Evolutionary conservation across 2,329 filamentous ascomycete species (phyloP).

Genomic region (Escovopsis sp.): DNA sequence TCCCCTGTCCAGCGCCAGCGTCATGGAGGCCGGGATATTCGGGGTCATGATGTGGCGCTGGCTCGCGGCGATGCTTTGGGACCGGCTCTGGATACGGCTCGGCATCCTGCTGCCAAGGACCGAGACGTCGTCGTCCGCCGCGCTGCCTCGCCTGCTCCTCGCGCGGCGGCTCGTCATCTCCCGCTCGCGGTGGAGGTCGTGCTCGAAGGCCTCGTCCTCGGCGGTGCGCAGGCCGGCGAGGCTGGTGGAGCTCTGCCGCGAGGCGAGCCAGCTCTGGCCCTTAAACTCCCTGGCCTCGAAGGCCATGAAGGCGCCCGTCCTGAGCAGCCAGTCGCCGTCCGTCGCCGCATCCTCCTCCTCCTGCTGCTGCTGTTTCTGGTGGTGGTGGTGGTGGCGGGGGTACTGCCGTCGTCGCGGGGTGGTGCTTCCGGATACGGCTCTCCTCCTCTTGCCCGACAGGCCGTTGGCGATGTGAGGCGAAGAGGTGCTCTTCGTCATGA

Average conservation of each 20-base stretch:
- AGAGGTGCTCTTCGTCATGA: constrained; percentile 47
- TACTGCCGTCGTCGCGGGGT: constrained; percentile 20
- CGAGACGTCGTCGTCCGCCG: constrained; percentile 22
- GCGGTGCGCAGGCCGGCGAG: constrained; percentile 36
- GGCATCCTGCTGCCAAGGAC: constrained; percentile 33
- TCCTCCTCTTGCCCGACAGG: constrained; percentile 7
- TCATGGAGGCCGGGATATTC: no score
- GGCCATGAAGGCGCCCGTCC: constrained; percentile 47
- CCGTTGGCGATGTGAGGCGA: constrained; percentile 35
- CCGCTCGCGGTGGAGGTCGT: constrained; percentile 35
- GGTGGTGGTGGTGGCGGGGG: no score
- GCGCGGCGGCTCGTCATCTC: constrained; percentile 32
- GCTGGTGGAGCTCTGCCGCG: constrained; percentile 49
- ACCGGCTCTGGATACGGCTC: constrained; percentile 35
- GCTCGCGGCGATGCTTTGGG: constrained; percentile 18
- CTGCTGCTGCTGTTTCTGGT: no score
- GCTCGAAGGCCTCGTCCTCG: constrained; percentile 38
- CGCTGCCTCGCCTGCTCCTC: constrained; percentile 31
- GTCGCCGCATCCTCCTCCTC: constrained; percentile 22
- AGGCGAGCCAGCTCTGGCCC: constrained; percentile 54
- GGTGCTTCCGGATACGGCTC: constrained; percentile 15
- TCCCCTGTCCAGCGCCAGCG: no score
- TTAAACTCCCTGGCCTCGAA: constrained; percentile 51
- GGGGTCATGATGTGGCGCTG: constrained; percentile 30
- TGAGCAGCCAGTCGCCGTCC: constrained; percentile 51